Conservation (phyloP, 2,329 filamentous ascomycete genomes). For the Trichoderma sp. region DNA sequence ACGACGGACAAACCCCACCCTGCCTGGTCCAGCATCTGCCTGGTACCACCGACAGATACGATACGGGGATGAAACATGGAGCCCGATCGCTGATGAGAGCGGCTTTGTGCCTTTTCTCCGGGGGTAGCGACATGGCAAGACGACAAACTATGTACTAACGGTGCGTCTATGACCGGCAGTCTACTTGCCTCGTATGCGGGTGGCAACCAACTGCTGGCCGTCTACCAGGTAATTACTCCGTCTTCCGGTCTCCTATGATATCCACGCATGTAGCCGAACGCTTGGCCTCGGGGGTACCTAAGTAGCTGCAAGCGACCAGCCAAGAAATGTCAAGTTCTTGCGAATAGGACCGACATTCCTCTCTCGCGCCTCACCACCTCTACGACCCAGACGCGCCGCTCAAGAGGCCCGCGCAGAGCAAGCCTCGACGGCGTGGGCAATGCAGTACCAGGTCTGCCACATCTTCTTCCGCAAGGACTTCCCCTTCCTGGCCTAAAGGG, state of each 20-base stretch:
- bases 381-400: not conserved
- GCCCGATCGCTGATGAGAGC: slow-evolving; percentile 12
- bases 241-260: not conserved
- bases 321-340: not conserved
- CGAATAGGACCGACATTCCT: slow-evolving; percentile 4
- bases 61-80: slow-evolving; percentile 22
- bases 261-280: not conserved
- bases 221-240: not conserved
- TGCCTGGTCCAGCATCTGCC: not conserved
- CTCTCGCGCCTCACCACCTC: slow-evolving; percentile 10
- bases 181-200: not conserved
- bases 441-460: not conserved
- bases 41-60: slow-evolving; percentile 13
- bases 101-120: slow-evolving; percentile 1
- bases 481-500: slow-evolving; percentile 14
- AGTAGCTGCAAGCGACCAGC: not conserved
- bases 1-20: not conserved
- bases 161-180: not conserved
- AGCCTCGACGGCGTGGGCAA: not conserved
- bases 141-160: not conserved
- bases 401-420: not conserved
- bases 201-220: not conserved
- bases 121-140: not conserved
- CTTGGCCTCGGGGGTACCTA: not conserved
- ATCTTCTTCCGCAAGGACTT: slow-evolving; percentile 16